phyloP scores from a whole-genome alignment of 306 rosid genomes.

The Sesbania bispinosa region DNA sequence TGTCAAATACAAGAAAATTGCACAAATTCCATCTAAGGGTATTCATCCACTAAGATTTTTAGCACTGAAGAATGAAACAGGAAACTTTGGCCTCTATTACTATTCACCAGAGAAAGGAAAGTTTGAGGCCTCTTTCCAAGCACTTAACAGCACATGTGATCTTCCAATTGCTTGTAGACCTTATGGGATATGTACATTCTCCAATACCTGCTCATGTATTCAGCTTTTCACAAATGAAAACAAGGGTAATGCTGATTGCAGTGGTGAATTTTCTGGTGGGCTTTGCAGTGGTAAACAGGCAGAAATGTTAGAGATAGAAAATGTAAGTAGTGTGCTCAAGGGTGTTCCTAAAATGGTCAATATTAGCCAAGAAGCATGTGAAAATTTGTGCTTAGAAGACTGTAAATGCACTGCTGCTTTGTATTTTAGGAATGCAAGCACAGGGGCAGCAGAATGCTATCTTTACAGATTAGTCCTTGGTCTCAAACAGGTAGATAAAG shows the following conservation, averaged over 20 bases:
- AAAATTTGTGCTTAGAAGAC: conserved; percentile 55
- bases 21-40: conserved; percentile 49
- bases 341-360: conserved; percentile 34
- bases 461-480: conserved; percentile 61
- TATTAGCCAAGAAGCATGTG: conserved; percentile 57
- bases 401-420: conserved; percentile 72
- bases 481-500: conserved; percentile 55
- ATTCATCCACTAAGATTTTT: conserved; percentile 53
- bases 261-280: conserved; percentile 25
- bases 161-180: conserved; percentile 81
- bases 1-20: conserved; percentile 61
- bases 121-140: conserved; percentile 78
- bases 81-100: conserved; percentile 74
- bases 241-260: conserved; percentile 32
- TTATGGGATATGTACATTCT: conserved; percentile 74
- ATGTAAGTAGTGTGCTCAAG: conserved; percentile 53
- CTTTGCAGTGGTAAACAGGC: conserved; percentile 40
- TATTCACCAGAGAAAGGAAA: conserved; percentile 47
- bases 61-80: conserved; percentile 72
- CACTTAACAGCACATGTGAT: conserved; percentile 76
- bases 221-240: conserved; percentile 29
- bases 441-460: conserved; percentile 37
- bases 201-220: conserved; percentile 73
- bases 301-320: conserved; percentile 65
- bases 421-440: conserved; percentile 23